These are phyloP conservation scores for Cutaneotrichosporon sp. DNA, from an alignment of 1,284 basidiomycete genomes.

Conservation along the genomic window DNA sequence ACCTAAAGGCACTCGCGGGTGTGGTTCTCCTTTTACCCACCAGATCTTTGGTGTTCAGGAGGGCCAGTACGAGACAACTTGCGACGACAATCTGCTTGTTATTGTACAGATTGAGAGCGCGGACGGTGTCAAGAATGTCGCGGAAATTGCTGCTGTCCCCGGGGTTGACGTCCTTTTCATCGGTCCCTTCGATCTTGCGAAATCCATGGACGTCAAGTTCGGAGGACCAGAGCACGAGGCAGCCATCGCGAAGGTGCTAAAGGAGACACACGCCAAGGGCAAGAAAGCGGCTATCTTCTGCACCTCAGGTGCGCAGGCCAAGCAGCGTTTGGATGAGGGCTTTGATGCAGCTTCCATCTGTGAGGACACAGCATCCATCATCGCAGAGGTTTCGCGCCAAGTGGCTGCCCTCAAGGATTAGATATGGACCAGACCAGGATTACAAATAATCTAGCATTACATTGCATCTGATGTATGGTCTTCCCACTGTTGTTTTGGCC, in stretches of 20 bases:
- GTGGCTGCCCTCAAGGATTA: neutral
- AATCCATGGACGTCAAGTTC: conserved; percentile 31
- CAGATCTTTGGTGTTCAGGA: conserved; percentile 32
- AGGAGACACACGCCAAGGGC: conserved; percentile 31
- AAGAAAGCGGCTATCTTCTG: conserved; percentile 37
- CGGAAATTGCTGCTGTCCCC: conserved; percentile 36
- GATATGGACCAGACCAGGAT: neutral
- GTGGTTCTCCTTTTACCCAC: conserved; percentile 36
- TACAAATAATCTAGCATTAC: neutral
- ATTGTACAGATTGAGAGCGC: conserved; percentile 41
- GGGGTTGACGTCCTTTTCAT: conserved; percentile 28
- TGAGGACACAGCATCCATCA: conserved; percentile 21
- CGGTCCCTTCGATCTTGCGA: conserved; percentile 40
- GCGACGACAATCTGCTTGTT: conserved; percentile 34
- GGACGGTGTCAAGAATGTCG: conserved; percentile 36
- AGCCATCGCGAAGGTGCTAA: conserved; percentile 32
- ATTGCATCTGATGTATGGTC: neutral
- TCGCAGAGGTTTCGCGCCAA: conserved; percentile 9
- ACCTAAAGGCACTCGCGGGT: conserved; percentile 33
- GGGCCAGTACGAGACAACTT: conserved; percentile 30
- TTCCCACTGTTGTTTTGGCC: neutral
- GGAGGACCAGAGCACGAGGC: conserved; percentile 19
- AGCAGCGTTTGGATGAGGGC: conserved; percentile 24
- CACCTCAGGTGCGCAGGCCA: conserved; percentile 23
- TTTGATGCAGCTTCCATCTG: conserved; percentile 36